A percentile compares a stretch with the other conserved stretches of the same genome.
phyloP scores from a whole-genome alignment of 768 basidiomycete species.

The Lentinula sp. region DNA sequence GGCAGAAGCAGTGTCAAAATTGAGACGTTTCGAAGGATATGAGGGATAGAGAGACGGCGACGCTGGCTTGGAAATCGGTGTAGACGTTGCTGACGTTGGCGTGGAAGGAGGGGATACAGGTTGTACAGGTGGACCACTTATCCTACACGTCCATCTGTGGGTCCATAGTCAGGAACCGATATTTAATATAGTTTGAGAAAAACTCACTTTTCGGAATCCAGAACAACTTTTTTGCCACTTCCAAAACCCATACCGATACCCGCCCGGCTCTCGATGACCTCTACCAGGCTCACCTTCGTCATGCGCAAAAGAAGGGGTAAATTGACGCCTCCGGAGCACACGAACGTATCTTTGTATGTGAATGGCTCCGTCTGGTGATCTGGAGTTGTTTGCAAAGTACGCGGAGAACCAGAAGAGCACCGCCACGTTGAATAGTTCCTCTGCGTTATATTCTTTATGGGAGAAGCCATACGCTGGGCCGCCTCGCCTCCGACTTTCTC shows the following conservation, averaged over 20 bases:
- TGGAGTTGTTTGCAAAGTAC: background rate
- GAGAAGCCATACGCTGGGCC: background rate
- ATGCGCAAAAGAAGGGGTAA: constrained; percentile 49
- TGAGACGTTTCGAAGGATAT: background rate
- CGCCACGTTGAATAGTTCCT: background rate
- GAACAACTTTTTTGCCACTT: constrained; percentile 8
- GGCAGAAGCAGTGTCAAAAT: background rate
- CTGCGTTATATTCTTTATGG: background rate
- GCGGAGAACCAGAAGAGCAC: background rate
- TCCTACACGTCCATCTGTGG: constrained; percentile 1
- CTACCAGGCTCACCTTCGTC: constrained; percentile 44
- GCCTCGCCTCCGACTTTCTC: background rate
- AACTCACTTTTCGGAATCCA: constrained; percentile 68
- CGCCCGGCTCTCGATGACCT: constrained; percentile 41
- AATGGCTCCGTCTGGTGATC: constrained; percentile 18
- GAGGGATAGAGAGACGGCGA: background rate
- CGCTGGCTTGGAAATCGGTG: constrained; percentile 9
- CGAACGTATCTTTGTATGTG: constrained; percentile 35
- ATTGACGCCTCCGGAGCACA: constrained; percentile 62
- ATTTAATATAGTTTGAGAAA: background rate
- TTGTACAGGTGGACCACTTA: background rate
- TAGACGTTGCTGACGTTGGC: constrained; percentile 6
- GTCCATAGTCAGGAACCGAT: background rate
- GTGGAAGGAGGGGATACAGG: constrained; percentile 19
- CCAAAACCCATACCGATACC: constrained; percentile 35